Percentiles rank a stretch among this genome's conserved stretches.
Evolutionary conservation across 2,329 filamentous ascomycete genomes (phyloP).

Genomic region (Exophiala phaeomuriformis): DNA sequence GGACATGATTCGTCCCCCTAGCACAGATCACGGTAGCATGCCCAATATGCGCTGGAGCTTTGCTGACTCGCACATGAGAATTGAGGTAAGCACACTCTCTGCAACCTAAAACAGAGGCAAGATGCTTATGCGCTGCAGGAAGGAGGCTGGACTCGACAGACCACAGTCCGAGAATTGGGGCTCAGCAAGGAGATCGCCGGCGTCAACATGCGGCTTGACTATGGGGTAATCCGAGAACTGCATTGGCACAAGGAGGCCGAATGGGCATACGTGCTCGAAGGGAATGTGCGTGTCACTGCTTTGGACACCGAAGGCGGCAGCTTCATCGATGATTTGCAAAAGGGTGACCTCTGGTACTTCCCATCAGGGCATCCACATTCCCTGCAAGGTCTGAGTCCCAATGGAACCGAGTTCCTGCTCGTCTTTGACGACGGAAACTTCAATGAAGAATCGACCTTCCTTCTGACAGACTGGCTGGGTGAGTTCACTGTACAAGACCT

Average conservation of each 20-base stretch:
- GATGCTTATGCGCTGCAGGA: constrained; percentile 42
- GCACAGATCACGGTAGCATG: constrained; percentile 64
- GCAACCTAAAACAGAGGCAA: background rate
- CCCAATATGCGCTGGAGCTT: constrained; percentile 68
- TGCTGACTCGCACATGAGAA: constrained; percentile 56
- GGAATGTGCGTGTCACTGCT: constrained; percentile 62
- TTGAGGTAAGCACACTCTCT: constrained; percentile 45
- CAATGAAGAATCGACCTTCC: constrained; percentile 61
- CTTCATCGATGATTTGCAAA: constrained; percentile 68
- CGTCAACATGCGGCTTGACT: constrained; percentile 70
- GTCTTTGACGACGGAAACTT: constrained; percentile 56
- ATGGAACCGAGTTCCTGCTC: constrained; percentile 59
- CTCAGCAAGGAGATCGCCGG: constrained; percentile 59
- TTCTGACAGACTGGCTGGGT: constrained; percentile 63
- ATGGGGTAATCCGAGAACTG: constrained; percentile 66
- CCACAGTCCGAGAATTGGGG: constrained; percentile 37
- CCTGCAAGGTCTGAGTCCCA: constrained; percentile 60
- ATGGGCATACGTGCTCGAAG: constrained; percentile 68
- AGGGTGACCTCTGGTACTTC: constrained; percentile 77
- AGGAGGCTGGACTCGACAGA: constrained; percentile 70
- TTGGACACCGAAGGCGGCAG: constrained; percentile 68
- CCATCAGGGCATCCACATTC: constrained; percentile 70
- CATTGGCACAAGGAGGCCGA: constrained; percentile 78
- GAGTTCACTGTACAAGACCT: constrained; percentile 24
- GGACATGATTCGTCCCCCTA: constrained; percentile 63